A percentile compares a stretch with the other conserved stretches of the same genome.
Evolutionary conservation across 495 filamentous ascomycete species (phyloP).

Genomic region (Viridothelium virens): DNA sequence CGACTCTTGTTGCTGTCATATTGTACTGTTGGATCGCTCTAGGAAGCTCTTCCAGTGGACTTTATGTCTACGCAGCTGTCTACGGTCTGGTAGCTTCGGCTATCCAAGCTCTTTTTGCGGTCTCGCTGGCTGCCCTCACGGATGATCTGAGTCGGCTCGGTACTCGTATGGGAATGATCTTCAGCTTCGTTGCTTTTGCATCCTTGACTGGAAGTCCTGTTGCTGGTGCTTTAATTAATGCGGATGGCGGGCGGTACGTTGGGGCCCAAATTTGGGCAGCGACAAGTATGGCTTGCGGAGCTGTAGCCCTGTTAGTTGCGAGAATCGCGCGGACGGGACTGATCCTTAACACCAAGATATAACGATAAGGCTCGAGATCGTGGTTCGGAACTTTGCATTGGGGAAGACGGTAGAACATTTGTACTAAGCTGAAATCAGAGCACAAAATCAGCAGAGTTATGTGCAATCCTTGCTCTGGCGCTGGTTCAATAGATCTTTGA

Average conservation of each 20-base stretch:
- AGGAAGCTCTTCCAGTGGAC: conserved; percentile 40
- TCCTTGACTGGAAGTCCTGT: conserved; percentile 65
- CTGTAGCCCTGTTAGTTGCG: too few species aligned
- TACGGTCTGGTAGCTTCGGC: conserved; percentile 55
- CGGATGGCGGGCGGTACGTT: conserved; percentile 42
- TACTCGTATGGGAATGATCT: conserved; percentile 68
- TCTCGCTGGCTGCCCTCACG: conserved; percentile 50
- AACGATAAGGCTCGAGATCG: too few species aligned
- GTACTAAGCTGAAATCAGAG: too few species aligned
- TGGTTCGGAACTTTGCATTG: too few species aligned
- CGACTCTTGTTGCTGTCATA: conserved; percentile 43
- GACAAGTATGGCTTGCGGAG: too few species aligned
- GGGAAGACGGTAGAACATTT: too few species aligned
- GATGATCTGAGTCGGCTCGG: conserved; percentile 59
- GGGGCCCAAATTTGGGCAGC: too few species aligned
- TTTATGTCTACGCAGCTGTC: conserved; percentile 54
- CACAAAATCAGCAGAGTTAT: too few species aligned
- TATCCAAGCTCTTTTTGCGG: conserved; percentile 59
- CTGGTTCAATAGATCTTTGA: too few species aligned
- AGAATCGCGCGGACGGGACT: too few species aligned
- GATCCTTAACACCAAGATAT: too few species aligned
- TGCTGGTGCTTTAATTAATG: conserved; percentile 53
- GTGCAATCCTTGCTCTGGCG: too few species aligned
- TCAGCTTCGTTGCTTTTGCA: conserved; percentile 64
- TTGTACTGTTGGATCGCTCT: conserved; percentile 56